Evolutionary conservation across 352 stramenopile species (phyloP), one percentile per base, ranked within the genome.

Genomic region (Pythium diclinum): DNA sequence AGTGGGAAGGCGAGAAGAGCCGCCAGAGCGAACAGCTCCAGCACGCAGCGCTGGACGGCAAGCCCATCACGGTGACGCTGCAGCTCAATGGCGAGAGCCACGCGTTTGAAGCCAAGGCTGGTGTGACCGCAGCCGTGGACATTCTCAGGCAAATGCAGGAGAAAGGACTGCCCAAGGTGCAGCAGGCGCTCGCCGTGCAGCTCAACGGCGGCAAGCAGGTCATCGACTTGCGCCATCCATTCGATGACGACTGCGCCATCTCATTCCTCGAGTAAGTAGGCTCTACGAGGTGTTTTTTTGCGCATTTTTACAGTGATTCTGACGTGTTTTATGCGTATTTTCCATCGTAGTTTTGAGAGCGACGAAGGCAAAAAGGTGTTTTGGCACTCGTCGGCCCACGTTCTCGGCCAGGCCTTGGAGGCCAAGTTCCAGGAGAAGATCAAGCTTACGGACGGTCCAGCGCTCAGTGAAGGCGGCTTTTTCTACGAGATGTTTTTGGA

Each of bases 371-470:
- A 90, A 65, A 86, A 75, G 52, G 77, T 98, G 4, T 98, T 99
- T 71, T 99, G 97, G 98, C 98, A 99, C 76, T 99, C 96, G n/a
- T 98, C 92, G 1, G 97, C 97, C 1, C 98, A 99, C 73, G 94
- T 99, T n/a, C 83, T 99, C 47, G 98, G 98, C 25, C 94, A 86
- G 74, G 96, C 96, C 16, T 86, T 99, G 40, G 98, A 99, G 71
- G 81, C 94, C 55, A 91, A 98, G 68, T 99, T 98, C 78, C 90
- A 96, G 47, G 92, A 91, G 54, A 93, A 99, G 61, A 88, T 99
- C 32, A 98, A 94, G 25, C 96, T 99, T 7, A 85, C 70, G 34
- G 84, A 93, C 69, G 97, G 98, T 33, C 97, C 98, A 17, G 81
- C 97, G 30, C 71, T 99, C n/a, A 75, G 62, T 25, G 91, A 98